phyloP scores from a whole-genome alignment of 768 basidiomycete genomes.

The Strobilomyces dryophilus region DNA sequence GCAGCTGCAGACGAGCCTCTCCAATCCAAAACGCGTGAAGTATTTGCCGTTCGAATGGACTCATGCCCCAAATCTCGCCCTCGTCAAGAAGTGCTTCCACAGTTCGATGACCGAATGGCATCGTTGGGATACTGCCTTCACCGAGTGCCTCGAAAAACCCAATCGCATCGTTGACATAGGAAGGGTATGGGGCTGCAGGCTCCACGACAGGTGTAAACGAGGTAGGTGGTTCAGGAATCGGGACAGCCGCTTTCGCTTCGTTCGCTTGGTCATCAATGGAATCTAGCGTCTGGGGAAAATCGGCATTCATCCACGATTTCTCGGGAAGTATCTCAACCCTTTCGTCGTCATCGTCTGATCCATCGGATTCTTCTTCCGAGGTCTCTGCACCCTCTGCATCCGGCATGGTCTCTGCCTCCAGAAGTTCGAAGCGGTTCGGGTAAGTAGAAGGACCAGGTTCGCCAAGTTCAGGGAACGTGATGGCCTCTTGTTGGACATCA shows the following conservation, averaged over 20 bases:
- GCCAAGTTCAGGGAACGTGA: neutral
- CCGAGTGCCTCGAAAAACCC: constrained; percentile 40
- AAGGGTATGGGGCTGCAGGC: neutral
- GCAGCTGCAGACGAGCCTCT: constrained; percentile 33
- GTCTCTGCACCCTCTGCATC: constrained; percentile 1
- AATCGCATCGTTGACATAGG: constrained; percentile 23
- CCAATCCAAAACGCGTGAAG: constrained; percentile 47
- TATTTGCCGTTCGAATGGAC: constrained; percentile 41
- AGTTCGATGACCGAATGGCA: constrained; percentile 36
- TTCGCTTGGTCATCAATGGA: neutral
- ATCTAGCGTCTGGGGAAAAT: neutral
- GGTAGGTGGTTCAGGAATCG: neutral
- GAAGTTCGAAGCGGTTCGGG: constrained; percentile 16
- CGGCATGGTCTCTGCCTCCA: constrained; percentile 1
- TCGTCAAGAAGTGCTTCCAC: constrained; percentile 35
- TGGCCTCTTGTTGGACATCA: neutral
- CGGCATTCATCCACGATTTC: constrained; percentile 30
- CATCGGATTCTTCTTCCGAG: constrained; percentile 3
- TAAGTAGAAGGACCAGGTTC: constrained; percentile 4
- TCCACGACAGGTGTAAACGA: neutral
- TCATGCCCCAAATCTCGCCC: constrained; percentile 52
- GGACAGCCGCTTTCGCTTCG: neutral
- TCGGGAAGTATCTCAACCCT: constrained; percentile 12
- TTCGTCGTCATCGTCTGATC: constrained; percentile 9
- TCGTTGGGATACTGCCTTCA: constrained; percentile 30